Conservation (phyloP, 305 asterid genomes). For the Withania somnifera region DNA sequence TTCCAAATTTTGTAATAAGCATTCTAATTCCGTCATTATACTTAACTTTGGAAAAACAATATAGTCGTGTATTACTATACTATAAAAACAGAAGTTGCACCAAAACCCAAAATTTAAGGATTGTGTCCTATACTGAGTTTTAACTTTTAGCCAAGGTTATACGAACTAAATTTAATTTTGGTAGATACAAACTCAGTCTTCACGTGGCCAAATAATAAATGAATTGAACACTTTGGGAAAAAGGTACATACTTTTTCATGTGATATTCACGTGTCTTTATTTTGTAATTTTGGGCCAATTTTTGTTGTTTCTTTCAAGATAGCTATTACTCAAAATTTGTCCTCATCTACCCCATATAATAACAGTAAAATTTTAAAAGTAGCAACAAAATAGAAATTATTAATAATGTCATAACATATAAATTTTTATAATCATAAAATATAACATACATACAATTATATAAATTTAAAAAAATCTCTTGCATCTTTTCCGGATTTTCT, state of each 20-base stretch:
- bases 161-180: not conserved
- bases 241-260: not conserved
- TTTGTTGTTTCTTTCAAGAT: not conserved
- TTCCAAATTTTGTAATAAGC: no score
- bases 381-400: no score
- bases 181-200: not conserved
- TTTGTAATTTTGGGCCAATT: not conserved
- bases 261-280: not conserved
- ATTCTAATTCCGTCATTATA: no score
- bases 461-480: no score
- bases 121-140: not conserved
- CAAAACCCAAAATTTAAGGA: not conserved
- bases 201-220: not conserved
- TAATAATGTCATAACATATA: no score
- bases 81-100: no score
- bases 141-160: not conserved
- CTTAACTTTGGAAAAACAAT: no score
- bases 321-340: not conserved
- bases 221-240: not conserved
- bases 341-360: not conserved
- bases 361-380: no score
- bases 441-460: no score
- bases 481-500: no score
- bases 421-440: no score
- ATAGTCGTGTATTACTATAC: no score